Evolutionary conservation across 345 rosid species (phyloP).

Genomic region (Citrus sinensis): DNA sequence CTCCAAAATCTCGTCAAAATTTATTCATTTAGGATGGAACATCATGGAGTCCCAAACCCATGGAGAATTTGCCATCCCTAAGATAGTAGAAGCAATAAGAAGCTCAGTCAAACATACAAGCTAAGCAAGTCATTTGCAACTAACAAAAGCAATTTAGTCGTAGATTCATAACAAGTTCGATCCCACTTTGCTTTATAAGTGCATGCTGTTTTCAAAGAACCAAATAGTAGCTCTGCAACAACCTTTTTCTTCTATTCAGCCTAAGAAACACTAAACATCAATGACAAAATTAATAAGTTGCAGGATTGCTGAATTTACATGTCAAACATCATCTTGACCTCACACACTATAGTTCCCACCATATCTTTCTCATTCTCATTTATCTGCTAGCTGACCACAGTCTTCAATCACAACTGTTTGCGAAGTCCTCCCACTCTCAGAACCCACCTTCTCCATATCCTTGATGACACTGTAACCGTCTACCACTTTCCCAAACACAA

Average conservation of each 20-base stretch:
- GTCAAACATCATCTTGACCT: not conserved
- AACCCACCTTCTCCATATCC: constrained; percentile 71
- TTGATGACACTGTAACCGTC: constrained; percentile 68
- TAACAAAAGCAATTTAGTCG: not conserved
- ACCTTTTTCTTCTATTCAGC: not conserved
- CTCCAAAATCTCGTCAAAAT: too few species aligned
- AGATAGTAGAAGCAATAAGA: not conserved
- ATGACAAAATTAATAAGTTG: not conserved
- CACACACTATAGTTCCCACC: not conserved
- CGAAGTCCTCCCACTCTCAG: constrained; percentile 41
- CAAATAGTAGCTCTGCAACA: not conserved
- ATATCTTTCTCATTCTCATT: constrained; percentile 19
- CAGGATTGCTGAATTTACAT: not conserved
- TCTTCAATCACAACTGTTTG: constrained; percentile 64
- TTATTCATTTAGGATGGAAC: too few species aligned
- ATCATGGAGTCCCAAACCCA: too few species aligned
- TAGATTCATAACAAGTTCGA: not conserved
- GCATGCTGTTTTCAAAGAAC: not conserved
- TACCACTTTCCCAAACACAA: constrained; percentile 84
- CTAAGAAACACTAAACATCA: not conserved
- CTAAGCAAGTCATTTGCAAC: not conserved
- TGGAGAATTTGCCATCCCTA: too few species aligned
- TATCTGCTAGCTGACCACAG: constrained; percentile 56
- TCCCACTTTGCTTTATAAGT: not conserved
- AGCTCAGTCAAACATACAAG: not conserved